Evolutionary conservation across 192 early-diverging fungal genomes (phyloP), one percentile per base, ranked within the genome.

Genomic region (Fimicolochytrium jonesii): DNA sequence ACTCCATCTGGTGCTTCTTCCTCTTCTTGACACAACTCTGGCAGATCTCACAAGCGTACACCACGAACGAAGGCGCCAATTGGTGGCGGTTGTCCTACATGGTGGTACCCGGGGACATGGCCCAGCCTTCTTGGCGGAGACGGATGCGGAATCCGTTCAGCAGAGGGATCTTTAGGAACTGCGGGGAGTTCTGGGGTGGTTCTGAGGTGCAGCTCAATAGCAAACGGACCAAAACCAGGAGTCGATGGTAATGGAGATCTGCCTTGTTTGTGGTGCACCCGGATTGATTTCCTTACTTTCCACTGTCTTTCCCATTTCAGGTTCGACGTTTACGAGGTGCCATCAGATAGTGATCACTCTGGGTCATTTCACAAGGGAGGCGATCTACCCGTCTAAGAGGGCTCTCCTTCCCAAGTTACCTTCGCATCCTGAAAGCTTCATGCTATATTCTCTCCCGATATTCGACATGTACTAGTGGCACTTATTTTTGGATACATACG

Each of bases 1-100:
- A 98, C 71, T 70, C 86, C 48, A 61, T 81, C 0, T 98, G 96
- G 96, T 85, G 87, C 26, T 61, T 78, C n/a, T 83, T 91, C 50
- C 68, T 98, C 32, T 68, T 94, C 31, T 37, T 77, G 17, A 79
- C 82, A 2, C 96, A 98, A 66, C 56, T 78, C 3, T 86, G 78
- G 68, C 94, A 95, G 68, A 80, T 98, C 26, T 74, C 85, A 10
- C 64, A 77, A 13, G 88, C 78, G 10, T 77, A 81, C 57, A 98
- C 96, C 0, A 97, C 96, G 18, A 96, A 96, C 69, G 96, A 98
- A 73, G 65, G 83, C 20, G 82, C 87, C 43, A 98, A 93, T 42
- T 88, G 79, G 37, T 87, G 90, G 53, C 80, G 89, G 45, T 91
- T 76, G 25, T 31, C 67, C 33, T 77, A 86, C 49, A 32, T 90